Evolutionary conservation across 257 asterid species (phyloP), one percentile per base, ranked within the genome.

Genomic region (Euphrasia confusa): DNA sequence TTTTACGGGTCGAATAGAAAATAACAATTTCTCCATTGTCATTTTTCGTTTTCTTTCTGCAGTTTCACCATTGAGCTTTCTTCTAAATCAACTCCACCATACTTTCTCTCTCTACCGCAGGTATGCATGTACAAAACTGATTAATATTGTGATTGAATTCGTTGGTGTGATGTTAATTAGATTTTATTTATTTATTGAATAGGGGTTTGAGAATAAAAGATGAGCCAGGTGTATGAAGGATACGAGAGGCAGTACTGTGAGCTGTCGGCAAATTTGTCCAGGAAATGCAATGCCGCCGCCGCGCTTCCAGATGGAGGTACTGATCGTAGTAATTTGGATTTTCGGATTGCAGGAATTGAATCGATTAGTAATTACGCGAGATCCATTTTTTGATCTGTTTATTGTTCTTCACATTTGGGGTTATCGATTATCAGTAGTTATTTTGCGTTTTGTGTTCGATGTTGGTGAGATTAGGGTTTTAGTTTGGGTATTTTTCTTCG

Each of bases 221-320:
- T 90, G 96, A 88, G 98, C 72, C 86, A 78, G 72, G 96, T 85
- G 14, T 90, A 82, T 65, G 96, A 83, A 75, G 95, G 95, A 65
- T 90, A 90, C 54, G 96, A 90, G 75, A 81, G 95, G 75, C 96
- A 90, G 72, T 88, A 90, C 78, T 90, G 98, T 65, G 98, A 90
- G 75, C 89, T 90, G 68, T 90, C 98, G 12, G 91, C 84, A 14
- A 90, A 77, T 75, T 80, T 90, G 77, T 83, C 95, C 48, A 71
- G 90, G 55, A 87, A 79, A 79, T 82, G 89, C 68, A 84, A 71
- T 63, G 79, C 96, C 18, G 84, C 91, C 64, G 74, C 86, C 60
- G 66, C 72, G 70, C 82, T 87, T 58, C 82, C 74, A n/a, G 86
- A 77, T 71, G 95, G 88, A 85, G 97, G 97, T 89, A 81, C 27